Conservation (phyloP, 1,284 basidiomycete species). For the Mixia osmundae region DNA sequence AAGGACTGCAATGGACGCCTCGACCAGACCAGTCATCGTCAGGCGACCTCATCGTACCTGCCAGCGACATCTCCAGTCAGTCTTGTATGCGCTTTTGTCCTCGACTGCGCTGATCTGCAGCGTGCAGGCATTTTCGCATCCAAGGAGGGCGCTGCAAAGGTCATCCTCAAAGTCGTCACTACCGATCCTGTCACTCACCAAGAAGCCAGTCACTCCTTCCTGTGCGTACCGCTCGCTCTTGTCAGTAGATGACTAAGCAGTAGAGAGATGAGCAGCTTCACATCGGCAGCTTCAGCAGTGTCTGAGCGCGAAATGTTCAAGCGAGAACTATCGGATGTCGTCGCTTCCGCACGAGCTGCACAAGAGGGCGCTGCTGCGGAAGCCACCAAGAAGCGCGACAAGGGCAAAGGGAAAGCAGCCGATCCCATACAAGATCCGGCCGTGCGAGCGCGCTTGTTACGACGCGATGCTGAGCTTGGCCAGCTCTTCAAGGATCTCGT, state of each 20-base stretch:
- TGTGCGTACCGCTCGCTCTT: neutral
- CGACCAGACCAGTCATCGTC: slow-evolving; percentile 36
- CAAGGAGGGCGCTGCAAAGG: slow-evolving; percentile 49
- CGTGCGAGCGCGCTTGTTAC: slow-evolving; percentile 50
- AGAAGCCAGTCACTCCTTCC: slow-evolving; percentile 46
- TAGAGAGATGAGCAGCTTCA: slow-evolving; percentile 6
- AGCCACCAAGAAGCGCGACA: slow-evolving; percentile 1
- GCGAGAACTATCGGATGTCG: slow-evolving; percentile 42
- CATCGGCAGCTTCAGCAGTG: slow-evolving; percentile 28
- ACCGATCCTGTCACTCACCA: slow-evolving; percentile 38
- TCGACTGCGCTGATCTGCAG: neutral
- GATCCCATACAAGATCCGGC: slow-evolving; percentile 7
- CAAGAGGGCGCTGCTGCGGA: slow-evolving; percentile 12
- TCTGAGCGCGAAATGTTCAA: slow-evolving; percentile 54
- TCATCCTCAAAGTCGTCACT: slow-evolving; percentile 40
- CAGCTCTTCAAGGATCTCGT: slow-evolving; percentile 64
- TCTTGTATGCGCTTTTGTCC: slow-evolving; percentile 14
- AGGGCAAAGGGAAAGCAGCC: neutral
- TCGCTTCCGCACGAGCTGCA: slow-evolving; percentile 27
- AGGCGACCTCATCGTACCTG: slow-evolving; percentile 35
- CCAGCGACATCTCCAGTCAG: slow-evolving; percentile 35
- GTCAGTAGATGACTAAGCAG: neutral
- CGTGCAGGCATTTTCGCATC: slow-evolving; percentile 48
- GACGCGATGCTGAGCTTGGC: slow-evolving; percentile 48
- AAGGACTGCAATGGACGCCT: slow-evolving; percentile 45